A percentile compares a stretch with the other conserved stretches of the same genome.
phyloP scores from a whole-genome alignment of 148 eudicot species.

The Linanthus parryae region DNA sequence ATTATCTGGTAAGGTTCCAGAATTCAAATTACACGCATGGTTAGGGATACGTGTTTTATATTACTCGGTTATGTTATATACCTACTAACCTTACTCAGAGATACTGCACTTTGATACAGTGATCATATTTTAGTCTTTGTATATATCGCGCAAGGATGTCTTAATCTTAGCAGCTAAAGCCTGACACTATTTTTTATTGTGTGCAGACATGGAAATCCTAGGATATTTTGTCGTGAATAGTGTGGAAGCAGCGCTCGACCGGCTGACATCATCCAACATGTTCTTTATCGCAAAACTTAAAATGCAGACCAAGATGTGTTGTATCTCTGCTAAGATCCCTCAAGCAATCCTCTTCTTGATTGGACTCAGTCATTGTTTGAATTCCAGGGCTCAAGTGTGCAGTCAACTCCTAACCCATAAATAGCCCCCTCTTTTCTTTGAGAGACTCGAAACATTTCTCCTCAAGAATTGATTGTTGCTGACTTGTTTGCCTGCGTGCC shows the following conservation, averaged over 20 bases:
- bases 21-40: too few relatives aligned
- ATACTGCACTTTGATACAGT: too few relatives aligned
- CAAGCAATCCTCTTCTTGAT: constrained; percentile 81
- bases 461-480: constrained; percentile 50
- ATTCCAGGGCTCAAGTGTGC: constrained; percentile 85
- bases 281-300: constrained; percentile 93
- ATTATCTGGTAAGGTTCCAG: too few relatives aligned
- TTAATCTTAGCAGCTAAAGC: constrained; percentile 86
- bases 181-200: too few relatives aligned
- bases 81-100: too few relatives aligned
- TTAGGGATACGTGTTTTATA: too few relatives aligned
- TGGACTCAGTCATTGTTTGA: constrained; percentile 70
- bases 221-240: constrained; percentile 58
- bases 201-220: constrained; percentile 79
- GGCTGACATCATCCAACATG: constrained; percentile 69
- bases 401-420: constrained; percentile 77
- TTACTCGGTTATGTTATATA: too few relatives aligned
- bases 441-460: constrained; percentile 64
- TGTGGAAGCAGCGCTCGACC: constrained; percentile 70
- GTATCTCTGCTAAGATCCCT: constrained; percentile 91
- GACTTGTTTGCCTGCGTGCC: too few relatives aligned
- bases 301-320: constrained; percentile 82
- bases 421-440: constrained; percentile 94
- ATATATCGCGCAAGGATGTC: constrained; percentile 89
- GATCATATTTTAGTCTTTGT: too few relatives aligned